Base-by-base conservation (phyloP, 108 stramenopile species). In the Mayamaea pseudoterrestris region DNA sequence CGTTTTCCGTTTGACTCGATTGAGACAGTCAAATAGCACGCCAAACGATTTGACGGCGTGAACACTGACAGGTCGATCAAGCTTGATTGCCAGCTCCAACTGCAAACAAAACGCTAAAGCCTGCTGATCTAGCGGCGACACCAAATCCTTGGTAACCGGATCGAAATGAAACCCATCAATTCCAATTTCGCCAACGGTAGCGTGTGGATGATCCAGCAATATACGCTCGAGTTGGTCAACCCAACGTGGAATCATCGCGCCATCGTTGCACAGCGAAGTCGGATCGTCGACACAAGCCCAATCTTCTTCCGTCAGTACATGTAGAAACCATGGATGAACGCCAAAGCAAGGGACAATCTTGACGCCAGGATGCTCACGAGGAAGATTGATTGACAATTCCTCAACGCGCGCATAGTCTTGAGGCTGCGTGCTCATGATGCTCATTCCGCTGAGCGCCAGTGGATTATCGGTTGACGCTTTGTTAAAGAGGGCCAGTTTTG, bases 391-490 rank as follows among this genome's bases (percentile, higher is more conserved):
- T 37, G 41, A 25, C 42, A 71, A 40, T 11, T 55, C 39, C 2
- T 44, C 37, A 16, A 90, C 71, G 0, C 28, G n/a, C 1, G 29
- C 6, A 66, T 73, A 90, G 39, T 90, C 88, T 44, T 71, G 56
- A 12, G 88, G 83, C 57, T 85, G 83, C n/a, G 88, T 90, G 17
- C 77, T 71, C 88, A 90, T 90, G 36, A 90, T 58, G 1, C 83
- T 79, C 30, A 81, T 74, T 4, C 88, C 82, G 29, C 63, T 64
- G 41, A 84, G 67, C 30, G 65, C 16, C 14, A 25, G 13, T 16
- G 4, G 8, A 11, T 5, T 6, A 8, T n/a, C 6, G 14, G 29
- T 35, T 13, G 43, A 5, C 11, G 50, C 13, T 46, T 6, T n/a
- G n/a, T n/a, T n/a, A n/a, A n/a, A n/a, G 8, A 55, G 16, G 0